Conservation (phyloP, 768 basidiomycete species). For the Pleurotus giganteus region DNA sequence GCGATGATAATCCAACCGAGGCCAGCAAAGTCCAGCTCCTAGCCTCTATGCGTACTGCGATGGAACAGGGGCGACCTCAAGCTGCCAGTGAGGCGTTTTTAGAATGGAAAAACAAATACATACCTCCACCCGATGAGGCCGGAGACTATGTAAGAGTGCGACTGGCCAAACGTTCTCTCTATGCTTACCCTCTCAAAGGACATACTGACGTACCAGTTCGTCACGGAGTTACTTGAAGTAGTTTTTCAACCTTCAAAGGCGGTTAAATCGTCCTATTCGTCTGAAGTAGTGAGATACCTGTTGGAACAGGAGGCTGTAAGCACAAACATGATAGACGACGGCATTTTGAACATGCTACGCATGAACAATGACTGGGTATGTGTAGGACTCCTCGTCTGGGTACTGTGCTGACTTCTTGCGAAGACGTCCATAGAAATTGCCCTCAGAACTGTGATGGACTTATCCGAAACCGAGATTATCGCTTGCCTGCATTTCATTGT, state of each 20-base stretch:
- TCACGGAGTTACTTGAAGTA: conserved; percentile 54
- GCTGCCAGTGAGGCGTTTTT: conserved; percentile 60
- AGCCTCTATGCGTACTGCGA: conserved; percentile 21
- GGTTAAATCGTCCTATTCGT: conserved; percentile 43
- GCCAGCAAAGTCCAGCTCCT: conserved; percentile 13
- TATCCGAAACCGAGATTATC: conserved; percentile 65
- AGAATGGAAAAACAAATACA: conserved; percentile 48
- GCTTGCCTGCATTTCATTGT: conserved; percentile 46
- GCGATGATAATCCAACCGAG: background rate
- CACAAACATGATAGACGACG: conserved; percentile 59
- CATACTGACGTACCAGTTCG: conserved; percentile 42
- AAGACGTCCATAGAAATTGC: conserved; percentile 51
- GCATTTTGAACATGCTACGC: conserved; percentile 52
- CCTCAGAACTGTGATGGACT: conserved; percentile 53
- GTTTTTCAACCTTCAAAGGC: conserved; percentile 43
- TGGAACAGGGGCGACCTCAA: conserved; percentile 43
- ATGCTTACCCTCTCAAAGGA: background rate
- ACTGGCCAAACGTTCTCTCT: background rate
- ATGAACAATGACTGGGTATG: conserved; percentile 68
- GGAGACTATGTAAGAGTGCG: conserved; percentile 1
- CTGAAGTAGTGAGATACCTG: conserved; percentile 56
- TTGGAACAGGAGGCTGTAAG: conserved; percentile 55
- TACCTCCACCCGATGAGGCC: conserved; percentile 17
- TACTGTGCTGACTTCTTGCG: too few relatives aligned
- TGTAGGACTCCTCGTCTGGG: background rate